phyloP scores from a whole-genome alignment of 2,329 filamentous ascomycete genomes.

The Albophoma yamanashiensis region DNA sequence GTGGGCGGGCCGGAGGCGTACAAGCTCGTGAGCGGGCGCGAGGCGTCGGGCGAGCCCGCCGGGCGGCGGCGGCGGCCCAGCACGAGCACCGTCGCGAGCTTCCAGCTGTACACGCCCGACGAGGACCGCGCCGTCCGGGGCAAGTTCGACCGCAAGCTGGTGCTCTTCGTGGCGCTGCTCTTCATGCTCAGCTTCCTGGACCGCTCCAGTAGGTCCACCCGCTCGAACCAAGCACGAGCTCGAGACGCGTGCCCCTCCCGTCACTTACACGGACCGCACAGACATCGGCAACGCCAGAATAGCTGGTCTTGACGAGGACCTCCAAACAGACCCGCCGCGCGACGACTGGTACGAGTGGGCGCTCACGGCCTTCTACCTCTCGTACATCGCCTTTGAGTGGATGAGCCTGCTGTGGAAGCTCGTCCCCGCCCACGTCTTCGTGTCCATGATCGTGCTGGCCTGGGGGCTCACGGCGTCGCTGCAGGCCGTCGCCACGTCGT shows the following conservation, averaged over 20 bases:
- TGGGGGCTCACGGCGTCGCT: constrained; percentile 75
- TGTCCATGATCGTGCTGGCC: constrained; percentile 53
- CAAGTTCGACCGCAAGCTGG: constrained; percentile 68
- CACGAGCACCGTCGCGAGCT: constrained; percentile 22
- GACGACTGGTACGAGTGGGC: constrained; percentile 48
- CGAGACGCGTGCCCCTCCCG: no score
- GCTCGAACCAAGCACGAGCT: no score
- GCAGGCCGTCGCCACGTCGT: constrained; percentile 57
- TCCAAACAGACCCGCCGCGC: constrained; percentile 36
- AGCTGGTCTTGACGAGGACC: constrained; percentile 52
- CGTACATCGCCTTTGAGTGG: constrained; percentile 56
- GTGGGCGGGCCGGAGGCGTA: constrained; percentile 19
- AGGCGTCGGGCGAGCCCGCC: background rate
- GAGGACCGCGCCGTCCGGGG: constrained; percentile 63
- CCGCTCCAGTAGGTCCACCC: constrained; percentile 56
- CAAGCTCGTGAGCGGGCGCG: constrained; percentile 16
- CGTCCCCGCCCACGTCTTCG: constrained; percentile 49
- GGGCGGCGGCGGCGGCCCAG: constrained; percentile 1
- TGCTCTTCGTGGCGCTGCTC: constrained; percentile 69
- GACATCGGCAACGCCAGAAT: constrained; percentile 55
- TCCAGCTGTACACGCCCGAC: constrained; percentile 41
- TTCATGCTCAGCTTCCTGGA: constrained; percentile 83
- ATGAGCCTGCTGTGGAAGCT: constrained; percentile 52
- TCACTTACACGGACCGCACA: constrained; percentile 12
- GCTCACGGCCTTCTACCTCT: constrained; percentile 49